Conservation (phyloP, 129 eudicot species). For the Gnaphalium uliginosum region DNA sequence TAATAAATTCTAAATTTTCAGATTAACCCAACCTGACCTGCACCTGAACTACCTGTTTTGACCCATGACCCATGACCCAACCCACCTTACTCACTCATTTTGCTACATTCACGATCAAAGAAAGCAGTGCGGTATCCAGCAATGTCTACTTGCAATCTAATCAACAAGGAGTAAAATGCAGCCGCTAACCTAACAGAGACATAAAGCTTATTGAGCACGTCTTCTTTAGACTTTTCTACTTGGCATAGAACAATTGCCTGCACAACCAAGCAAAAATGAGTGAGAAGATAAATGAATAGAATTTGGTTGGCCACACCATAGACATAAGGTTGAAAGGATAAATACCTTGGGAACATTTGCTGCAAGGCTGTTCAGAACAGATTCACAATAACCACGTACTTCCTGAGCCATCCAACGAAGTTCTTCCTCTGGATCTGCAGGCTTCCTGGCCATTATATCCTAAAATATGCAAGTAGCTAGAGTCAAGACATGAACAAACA, state of each 20-base stretch:
- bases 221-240: slow-evolving; percentile 93
- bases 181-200: slow-evolving; percentile 74
- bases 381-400: slow-evolving; percentile 93
- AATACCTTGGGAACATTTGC: slow-evolving; percentile 91
- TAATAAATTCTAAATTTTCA: not conserved
- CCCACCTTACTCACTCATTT: not conserved
- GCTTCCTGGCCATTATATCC: slow-evolving; percentile 89
- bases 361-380: slow-evolving; percentile 90
- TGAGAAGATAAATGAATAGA: not conserved
- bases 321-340: not conserved
- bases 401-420: slow-evolving; percentile 99
- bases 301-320: slow-evolving; percentile 38
- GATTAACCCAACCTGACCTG: not conserved
- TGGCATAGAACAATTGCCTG: slow-evolving; percentile 96
- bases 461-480: slow-evolving; percentile 19
- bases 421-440: slow-evolving; percentile 98
- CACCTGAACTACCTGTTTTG: not conserved
- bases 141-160: not conserved
- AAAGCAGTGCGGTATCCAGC: not conserved
- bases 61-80: not conserved
- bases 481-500: not conserved
- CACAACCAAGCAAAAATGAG: slow-evolving; percentile 19
- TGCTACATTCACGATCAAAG: not conserved
- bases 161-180: not conserved
- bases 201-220: slow-evolving; percentile 90